Evolutionary conservation across 2,329 filamentous ascomycete species (phyloP), one percentile per base, ranked within the genome.

Genomic region (Stachybotrys echinatus): DNA sequence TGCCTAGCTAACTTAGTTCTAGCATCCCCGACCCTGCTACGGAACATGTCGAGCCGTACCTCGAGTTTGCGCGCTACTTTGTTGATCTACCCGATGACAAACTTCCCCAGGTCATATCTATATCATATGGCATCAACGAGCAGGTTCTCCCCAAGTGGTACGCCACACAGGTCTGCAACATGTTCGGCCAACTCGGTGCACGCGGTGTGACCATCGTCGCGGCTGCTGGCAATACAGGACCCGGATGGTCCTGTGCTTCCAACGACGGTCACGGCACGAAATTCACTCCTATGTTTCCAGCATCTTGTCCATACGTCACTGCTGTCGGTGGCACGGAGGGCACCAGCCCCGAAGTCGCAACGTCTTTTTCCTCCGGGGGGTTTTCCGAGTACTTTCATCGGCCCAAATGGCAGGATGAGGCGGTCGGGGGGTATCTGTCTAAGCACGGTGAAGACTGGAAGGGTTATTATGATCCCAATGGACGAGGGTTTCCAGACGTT

Each of bases 121-220:
- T 83, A n/a, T 88, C 84, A 0, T 89, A 89, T 60, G 84, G 83
- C 22, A 84, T 87, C 56, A 75, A 84, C 44, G 86, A 89, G 60
- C 83, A 85, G 61, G 77, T 74, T 4, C 71, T 88, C 0, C 83
- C 84, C 0, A 66, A 67, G 20, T 68, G 73, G 4, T 88, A 88
- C 61, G 77, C 81, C 7, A 72, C 58, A 12, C 65, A 67, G 12
- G 63, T 71, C 12, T 76, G 78, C 58, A 73, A 79, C 50, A 76
- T 81, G 19, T 88, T 87, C 65, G 75, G 75, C 27, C 80, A 85
- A 52, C 76, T 89, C 5, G 83, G 83, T 20, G 75, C 80, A 2
- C 79, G 85, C 12, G 86, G 86, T 27, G 79, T 88, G 19, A 81
- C 83, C 0, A 71, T 89, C n/a, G 71, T 90, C 49, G 81, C 83